Evolutionary conservation across 306 rosid genomes (phyloP).

Genomic region (Quercus variabilis): DNA sequence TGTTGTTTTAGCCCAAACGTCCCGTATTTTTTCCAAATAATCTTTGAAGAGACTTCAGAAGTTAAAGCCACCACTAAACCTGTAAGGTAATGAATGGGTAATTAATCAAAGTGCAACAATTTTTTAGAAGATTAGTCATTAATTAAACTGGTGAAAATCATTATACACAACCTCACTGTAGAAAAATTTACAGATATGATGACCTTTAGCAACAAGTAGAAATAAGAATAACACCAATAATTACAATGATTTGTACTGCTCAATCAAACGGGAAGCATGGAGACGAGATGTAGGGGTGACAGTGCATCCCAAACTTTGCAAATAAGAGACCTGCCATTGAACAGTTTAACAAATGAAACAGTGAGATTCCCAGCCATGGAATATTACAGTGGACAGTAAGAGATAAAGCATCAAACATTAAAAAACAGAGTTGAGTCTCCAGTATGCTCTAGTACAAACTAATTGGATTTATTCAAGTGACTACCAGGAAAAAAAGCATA

Average conservation of each 20-base stretch:
- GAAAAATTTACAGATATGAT: neutral
- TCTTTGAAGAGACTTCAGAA: no score
- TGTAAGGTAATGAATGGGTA: no score
- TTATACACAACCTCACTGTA: no score
- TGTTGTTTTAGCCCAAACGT: no score
- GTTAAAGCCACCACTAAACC: no score
- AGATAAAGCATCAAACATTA: neutral
- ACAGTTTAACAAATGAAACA: neutral
- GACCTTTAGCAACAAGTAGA: neutral
- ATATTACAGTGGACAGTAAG: neutral
- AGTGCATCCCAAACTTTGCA: constrained; percentile 87
- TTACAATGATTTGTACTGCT: constrained; percentile 84
- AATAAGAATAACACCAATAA: neutral
- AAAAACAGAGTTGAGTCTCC: neutral
- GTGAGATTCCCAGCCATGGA: neutral
- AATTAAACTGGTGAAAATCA: no score
- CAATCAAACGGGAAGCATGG: constrained; percentile 88
- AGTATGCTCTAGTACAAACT: neutral
- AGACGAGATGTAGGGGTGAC: constrained; percentile 73
- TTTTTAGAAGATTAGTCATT: no score
- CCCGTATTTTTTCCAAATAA: no score
- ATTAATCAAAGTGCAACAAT: no score
- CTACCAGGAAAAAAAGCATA: no score
- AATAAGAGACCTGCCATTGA: constrained; percentile 67
- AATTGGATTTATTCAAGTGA: no score